Evolutionary conservation across 805 yeast species (phyloP).

Genomic region (Starmerella bombicola): DNA sequence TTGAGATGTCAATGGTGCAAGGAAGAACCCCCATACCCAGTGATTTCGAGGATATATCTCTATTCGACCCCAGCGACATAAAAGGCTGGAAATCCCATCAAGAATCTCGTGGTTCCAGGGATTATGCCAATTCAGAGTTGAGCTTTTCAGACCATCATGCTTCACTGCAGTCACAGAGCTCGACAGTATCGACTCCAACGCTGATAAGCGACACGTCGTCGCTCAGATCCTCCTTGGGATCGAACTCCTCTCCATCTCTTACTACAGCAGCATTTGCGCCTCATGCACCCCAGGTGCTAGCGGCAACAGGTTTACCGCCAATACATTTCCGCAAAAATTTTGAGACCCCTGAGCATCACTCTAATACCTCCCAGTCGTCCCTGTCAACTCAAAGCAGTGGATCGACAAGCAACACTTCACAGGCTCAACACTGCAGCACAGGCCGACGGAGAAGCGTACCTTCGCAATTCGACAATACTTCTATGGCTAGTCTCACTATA

Average conservation of each 20-base stretch:
- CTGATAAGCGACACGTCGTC: slow-evolving; percentile 22
- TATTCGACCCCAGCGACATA: slow-evolving; percentile 10
- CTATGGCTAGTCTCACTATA: slow-evolving; percentile 23
- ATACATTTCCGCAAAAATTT: neutral
- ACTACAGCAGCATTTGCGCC: neutral
- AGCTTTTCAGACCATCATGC: slow-evolving; percentile 5
- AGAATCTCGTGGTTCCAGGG: neutral
- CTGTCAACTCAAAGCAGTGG: neutral
- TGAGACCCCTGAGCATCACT: neutral
- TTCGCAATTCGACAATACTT: slow-evolving; percentile 19
- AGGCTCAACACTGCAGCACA: neutral
- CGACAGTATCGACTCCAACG: slow-evolving; percentile 21
- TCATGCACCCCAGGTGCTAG: no score
- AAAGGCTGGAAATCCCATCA: neutral
- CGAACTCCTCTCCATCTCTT: slow-evolving; percentile 18
- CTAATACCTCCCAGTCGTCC: neutral
- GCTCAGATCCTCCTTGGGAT: slow-evolving; percentile 19
- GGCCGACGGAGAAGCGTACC: slow-evolving; percentile 15
- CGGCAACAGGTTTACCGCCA: neutral
- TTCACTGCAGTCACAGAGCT: slow-evolving; percentile 10
- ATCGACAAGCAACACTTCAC: neutral
- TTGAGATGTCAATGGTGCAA: slow-evolving; percentile 10
- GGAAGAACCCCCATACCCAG: slow-evolving; percentile 4
- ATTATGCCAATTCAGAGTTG: neutral
- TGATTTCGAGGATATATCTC: slow-evolving; percentile 21